Conservation (phyloP, 2,329 filamentous ascomycete species). For the Fusarium sp. region DNA sequence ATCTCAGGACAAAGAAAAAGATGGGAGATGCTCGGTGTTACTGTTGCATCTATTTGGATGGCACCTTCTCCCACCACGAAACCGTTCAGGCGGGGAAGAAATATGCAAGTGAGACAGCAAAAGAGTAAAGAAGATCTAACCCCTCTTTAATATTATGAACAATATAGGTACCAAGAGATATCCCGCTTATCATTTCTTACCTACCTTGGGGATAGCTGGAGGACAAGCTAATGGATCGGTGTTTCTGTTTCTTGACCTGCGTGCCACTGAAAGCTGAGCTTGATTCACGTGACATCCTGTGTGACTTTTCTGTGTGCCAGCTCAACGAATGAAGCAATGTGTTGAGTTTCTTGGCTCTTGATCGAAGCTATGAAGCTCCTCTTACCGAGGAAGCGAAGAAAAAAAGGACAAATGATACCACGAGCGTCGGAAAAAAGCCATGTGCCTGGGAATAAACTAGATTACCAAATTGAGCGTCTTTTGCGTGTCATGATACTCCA, state of each 20-base stretch:
- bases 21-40: background rate
- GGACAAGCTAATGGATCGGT: background rate
- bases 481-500: background rate
- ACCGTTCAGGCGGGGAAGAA: background rate
- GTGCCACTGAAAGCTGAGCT: background rate
- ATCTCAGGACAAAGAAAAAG: background rate
- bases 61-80: background rate
- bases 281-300: background rate
- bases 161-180: background rate
- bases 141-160: background rate
- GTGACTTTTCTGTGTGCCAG: background rate
- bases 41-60: background rate
- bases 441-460: background rate
- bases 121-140: background rate
- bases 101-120: background rate
- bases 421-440: background rate
- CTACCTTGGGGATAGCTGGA: background rate
- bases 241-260: background rate
- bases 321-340: constrained; percentile 6
- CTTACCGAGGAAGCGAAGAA: background rate
- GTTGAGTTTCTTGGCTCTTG: background rate
- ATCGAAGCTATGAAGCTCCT: background rate
- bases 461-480: background rate
- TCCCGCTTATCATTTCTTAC: background rate
- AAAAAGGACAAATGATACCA: background rate